A percentile compares a stretch with the other conserved stretches of the same genome.
phyloP scores from a whole-genome alignment of 495 filamentous ascomycete species.

The Ramalina intermedia region DNA sequence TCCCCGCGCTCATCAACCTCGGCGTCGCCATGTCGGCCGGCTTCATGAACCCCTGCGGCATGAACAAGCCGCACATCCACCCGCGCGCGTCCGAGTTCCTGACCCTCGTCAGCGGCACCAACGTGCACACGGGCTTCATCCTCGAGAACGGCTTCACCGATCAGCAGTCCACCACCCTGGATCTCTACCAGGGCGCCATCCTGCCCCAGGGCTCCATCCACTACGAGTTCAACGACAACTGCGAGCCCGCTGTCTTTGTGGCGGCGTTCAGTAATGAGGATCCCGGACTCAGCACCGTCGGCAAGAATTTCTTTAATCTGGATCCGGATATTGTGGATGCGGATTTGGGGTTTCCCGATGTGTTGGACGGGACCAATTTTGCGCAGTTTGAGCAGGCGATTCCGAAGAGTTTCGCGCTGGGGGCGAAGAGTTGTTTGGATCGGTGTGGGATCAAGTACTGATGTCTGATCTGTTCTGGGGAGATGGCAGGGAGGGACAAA shows the following conservation, averaged over 20 bases:
- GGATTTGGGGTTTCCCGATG: background rate
- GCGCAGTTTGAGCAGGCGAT: conserved; percentile 1
- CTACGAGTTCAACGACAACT: conserved; percentile 32
- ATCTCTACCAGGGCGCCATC: conserved; percentile 23
- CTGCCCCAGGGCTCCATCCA: conserved; percentile 32
- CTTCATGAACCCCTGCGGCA: conserved; percentile 27
- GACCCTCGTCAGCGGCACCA: conserved; percentile 19
- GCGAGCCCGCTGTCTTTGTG: conserved; percentile 25
- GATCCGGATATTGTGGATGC: conserved; percentile 2
- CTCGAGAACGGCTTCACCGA: conserved; percentile 20
- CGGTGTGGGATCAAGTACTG: conserved; percentile 1
- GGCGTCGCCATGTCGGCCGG: conserved; percentile 26
- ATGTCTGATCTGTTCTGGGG: too few relatives aligned
- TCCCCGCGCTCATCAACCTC: conserved; percentile 29
- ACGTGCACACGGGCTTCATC: conserved; percentile 24
- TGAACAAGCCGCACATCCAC: conserved; percentile 36
- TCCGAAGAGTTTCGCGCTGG: background rate
- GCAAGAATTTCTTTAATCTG: conserved; percentile 2
- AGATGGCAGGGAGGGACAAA: too few relatives aligned
- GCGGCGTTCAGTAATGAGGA: conserved; percentile 30
- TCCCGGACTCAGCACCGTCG: conserved; percentile 21
- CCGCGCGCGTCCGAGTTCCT: conserved; percentile 33
- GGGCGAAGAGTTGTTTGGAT: background rate
- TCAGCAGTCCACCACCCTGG: conserved; percentile 20
- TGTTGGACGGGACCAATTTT: conserved; percentile 1